Evolutionary conservation across 768 basidiomycete genomes (phyloP).

Genomic region (Cyathus striatus): DNA sequence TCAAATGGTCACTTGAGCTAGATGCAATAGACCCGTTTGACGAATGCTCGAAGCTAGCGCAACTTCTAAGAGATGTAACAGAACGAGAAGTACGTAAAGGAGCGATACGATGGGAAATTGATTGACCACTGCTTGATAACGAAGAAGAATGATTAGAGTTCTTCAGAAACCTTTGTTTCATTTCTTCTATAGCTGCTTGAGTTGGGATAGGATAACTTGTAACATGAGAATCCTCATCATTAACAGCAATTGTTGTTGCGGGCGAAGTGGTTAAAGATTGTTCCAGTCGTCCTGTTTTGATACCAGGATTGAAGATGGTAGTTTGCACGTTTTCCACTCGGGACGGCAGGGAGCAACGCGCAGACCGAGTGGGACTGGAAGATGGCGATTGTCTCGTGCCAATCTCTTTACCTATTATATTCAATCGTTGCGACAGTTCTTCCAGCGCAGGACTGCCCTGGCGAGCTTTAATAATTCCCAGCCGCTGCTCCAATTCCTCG

Average conservation of each 20-base stretch:
- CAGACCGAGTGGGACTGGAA: constrained; percentile 14
- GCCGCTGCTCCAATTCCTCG: constrained; percentile 57
- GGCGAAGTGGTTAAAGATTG: too few relatives aligned
- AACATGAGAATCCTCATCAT: too few relatives aligned
- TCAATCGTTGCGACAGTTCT: constrained; percentile 42
- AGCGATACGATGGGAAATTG: background rate
- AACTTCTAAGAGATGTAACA: constrained; percentile 11
- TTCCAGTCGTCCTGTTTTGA: too few relatives aligned
- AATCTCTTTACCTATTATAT: too few relatives aligned
- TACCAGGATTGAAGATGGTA: too few relatives aligned
- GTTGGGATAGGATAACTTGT: constrained; percentile 30
- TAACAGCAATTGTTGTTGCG: too few relatives aligned
- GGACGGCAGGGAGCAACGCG: constrained; percentile 6
- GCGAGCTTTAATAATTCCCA: constrained; percentile 50
- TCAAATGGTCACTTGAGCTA: constrained; percentile 33
- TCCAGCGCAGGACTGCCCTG: constrained; percentile 52
- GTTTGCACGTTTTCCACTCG: too few relatives aligned
- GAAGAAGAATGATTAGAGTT: constrained; percentile 21
- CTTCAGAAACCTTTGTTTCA: constrained; percentile 54
- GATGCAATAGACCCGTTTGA: constrained; percentile 3
- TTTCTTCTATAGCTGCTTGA: constrained; percentile 52
- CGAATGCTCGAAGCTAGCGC: constrained; percentile 6
- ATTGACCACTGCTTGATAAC: background rate
- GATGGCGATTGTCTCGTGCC: too few relatives aligned
- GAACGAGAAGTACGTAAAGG: constrained; percentile 13